These are phyloP conservation scores for Scenedesmus sp. DNA, from an alignment of 163 green algal genomes.

Conservation along the genomic window DNA sequence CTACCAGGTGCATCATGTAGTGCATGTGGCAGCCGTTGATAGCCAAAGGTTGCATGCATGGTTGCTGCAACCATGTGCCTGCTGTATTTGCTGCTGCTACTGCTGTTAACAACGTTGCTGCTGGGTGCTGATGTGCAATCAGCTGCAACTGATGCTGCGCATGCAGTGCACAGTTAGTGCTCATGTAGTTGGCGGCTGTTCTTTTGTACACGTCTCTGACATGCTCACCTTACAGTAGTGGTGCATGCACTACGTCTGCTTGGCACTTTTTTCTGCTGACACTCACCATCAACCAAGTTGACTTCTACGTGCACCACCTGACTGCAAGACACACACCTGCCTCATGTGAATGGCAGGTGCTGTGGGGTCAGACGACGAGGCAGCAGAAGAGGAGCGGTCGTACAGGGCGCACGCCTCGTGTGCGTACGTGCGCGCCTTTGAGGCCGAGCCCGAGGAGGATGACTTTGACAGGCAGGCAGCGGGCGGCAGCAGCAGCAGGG, in stretches of 20 bases:
- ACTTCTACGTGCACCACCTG: no score
- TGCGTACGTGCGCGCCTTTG: conserved; percentile 44
- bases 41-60: background rate
- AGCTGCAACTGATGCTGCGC: no score
- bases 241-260: no score
- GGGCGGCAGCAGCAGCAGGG: background rate
- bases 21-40: background rate
- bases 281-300: no score
- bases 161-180: no score
- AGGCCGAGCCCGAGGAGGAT: conserved; percentile 50
- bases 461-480: conserved; percentile 47
- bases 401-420: conserved; percentile 8
- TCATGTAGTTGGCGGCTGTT: no score
- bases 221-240: no score
- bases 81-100: background rate
- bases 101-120: background rate
- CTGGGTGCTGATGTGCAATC: no score
- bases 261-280: no score
- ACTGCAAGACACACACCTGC: no score
- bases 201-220: no score
- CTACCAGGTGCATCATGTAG: conserved; percentile 15
- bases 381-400: background rate
- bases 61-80: background rate
- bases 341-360: background rate
- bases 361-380: background rate